These are phyloP conservation scores for Hypoxylon cercidicola DNA, from an alignment of 495 filamentous ascomycete genomes.

Conservation along the genomic window DNA sequence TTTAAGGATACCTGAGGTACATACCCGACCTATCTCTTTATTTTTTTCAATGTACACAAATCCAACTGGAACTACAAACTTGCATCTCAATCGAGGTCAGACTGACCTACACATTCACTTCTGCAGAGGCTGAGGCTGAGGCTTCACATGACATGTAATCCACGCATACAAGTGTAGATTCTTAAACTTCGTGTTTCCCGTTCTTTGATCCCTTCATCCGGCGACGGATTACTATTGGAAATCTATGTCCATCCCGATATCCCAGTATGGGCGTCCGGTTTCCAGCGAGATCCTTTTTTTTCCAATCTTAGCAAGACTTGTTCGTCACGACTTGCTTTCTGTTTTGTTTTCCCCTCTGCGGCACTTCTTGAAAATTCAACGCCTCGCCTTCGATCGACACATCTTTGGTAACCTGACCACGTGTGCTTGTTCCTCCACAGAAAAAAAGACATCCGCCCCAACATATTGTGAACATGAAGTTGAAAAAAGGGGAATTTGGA, in stretches of 20 bases:
- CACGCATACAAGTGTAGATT: slow-evolving; percentile 21
- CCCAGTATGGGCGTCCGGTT: slow-evolving; percentile 38
- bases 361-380: slow-evolving; percentile 35
- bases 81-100: neutral
- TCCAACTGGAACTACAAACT: neutral
- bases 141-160: slow-evolving; percentile 7
- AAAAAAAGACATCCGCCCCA: slow-evolving; percentile 35
- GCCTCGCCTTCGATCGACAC: slow-evolving; percentile 34
- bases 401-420: slow-evolving; percentile 45
- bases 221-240: slow-evolving; percentile 49
- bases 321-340: slow-evolving; percentile 34
- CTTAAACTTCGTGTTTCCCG: slow-evolving; percentile 40
- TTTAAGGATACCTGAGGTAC: too few relatives aligned
- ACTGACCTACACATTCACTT: neutral
- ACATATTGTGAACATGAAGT: slow-evolving; percentile 32
- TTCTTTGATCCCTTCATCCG: slow-evolving; percentile 47
- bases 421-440: slow-evolving; percentile 27
- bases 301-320: slow-evolving; percentile 40
- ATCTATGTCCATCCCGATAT: slow-evolving; percentile 48
- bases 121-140: neutral
- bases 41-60: neutral
- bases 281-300: slow-evolving; percentile 39
- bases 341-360: slow-evolving; percentile 29
- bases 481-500: slow-evolving; percentile 41
- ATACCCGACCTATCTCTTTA: neutral